Base-by-base conservation (phyloP, 2,329 filamentous ascomycete species). In the Aspergillus sp. region DNA sequence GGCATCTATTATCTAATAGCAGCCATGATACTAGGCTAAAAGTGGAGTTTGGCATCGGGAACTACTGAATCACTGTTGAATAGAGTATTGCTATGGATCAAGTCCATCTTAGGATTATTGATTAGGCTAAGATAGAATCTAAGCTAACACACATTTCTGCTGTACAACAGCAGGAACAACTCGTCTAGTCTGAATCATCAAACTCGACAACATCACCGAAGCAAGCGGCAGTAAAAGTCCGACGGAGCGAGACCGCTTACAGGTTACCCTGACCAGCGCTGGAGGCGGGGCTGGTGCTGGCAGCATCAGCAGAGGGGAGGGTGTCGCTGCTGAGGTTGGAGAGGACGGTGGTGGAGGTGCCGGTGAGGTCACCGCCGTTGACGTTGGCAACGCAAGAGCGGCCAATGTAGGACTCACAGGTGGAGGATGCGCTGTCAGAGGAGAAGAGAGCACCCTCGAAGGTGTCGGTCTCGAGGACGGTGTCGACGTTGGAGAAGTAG, bases 401-500 rank as follows among this genome's bases (percentile, higher is more conserved):
- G 52, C 52, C 52, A 23, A 55, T 55, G 52, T 55, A 55, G 52
- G 38, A 45, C 3, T 86, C 76, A 60, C 72, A 69, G 17, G 74
- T 58, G 30, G 70, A 68, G 77, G 83, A 85, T 45, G 68, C 69
- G 32, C 72, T 67, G 68, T 78, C 80, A 0, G 71, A 62, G 17
- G 75, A 74, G 63, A 80, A 81, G 57, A 81, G 66, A 60, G 75
- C 62, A 8, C 79, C 80, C 30, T 68, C 65, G 55, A 77, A 71
- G 12, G 63, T 65, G 19, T 69, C 65, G 52, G 52, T 12, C 60
- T 81, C 76, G 50, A 82, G 71, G 25, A 77, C 69, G 15, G 74
- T 73, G 15, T 72, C 69, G 58, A 87, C 79, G 66, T 84, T 82
- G 73, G 85, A 80, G 79, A 86, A 87, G 54, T 83, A 73, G 66